These are phyloP conservation scores for Dionaea muscipula DNA, from an alignment of 179 eudicot species.

Conservation along the genomic window DNA sequence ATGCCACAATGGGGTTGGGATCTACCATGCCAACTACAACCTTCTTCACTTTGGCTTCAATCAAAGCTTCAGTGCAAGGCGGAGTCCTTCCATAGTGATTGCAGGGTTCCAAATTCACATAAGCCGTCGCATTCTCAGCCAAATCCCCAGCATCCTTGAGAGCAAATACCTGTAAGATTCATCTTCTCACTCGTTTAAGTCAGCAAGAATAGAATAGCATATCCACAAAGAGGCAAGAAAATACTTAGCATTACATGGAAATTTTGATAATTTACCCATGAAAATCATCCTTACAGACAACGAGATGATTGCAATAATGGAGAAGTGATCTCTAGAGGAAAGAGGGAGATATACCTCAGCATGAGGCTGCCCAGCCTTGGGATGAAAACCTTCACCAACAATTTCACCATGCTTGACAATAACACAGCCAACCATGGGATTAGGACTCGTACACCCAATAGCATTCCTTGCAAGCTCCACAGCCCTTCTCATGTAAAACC, in stretches of 20 bases:
- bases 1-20: slow-evolving; percentile 84
- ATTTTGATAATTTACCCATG: no score
- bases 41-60: slow-evolving; percentile 71
- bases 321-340: no score
- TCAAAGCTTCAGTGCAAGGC: slow-evolving; percentile 81
- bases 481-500: slow-evolving; percentile 66
- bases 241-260: no score
- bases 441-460: slow-evolving; percentile 78
- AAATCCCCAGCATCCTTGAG: slow-evolving; percentile 77
- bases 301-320: no score
- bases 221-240: background rate
- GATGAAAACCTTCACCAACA: slow-evolving; percentile 97
- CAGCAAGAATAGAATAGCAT: slow-evolving; percentile 7
- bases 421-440: slow-evolving; percentile 97
- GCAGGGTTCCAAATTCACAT: slow-evolving; percentile 95
- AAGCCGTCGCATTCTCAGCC: slow-evolving; percentile 87
- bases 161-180: slow-evolving; percentile 68
- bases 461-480: slow-evolving; percentile 71
- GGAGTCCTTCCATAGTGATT: slow-evolving; percentile 94
- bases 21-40: slow-evolving; percentile 97
- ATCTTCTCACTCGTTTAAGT: slow-evolving; percentile 12
- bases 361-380: slow-evolving; percentile 93
- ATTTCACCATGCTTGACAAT: slow-evolving; percentile 69
- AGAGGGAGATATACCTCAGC: slow-evolving; percentile 69
- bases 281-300: no score